Base-by-base conservation (phyloP, 2,329 filamentous ascomycete species). In the Ascochyta clinopodiicola region DNA sequence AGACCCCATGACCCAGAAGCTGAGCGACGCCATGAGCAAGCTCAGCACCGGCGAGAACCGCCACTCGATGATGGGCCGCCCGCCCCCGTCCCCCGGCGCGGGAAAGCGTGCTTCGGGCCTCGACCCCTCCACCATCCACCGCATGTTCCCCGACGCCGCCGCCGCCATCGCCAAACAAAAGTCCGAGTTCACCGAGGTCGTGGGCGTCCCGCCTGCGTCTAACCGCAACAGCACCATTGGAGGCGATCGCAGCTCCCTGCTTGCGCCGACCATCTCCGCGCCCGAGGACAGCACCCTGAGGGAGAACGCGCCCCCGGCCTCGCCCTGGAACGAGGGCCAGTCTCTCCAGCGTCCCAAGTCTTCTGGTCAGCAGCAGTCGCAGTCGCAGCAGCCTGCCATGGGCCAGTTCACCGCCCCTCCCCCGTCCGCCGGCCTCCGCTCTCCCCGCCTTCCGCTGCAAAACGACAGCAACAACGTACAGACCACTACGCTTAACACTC, bases 101-200 rank as follows among this genome's bases (percentile, higher is more conserved):
- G 66, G 47, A 24, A 98, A 97, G 81, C 88, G 95, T 66, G 95
- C 96, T 75, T 98, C 95, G 40, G 92, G 90, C n/a, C 86, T 99
- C 52, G 94, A 98, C 73, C 84, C 91, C 5, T 92, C 89, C 29
- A 96, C 92, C 22, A 97, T 99, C 78, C 96, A 96, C 77, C 92
- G 92, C 69, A 98, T 99, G 95, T 99, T 99, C 76, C 95, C 95
- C 6, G 95, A 99, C 80, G 95, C 95, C 39, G 95, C 95, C 13
- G 94, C 94, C 37, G 95, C 95, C n/a, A 98, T 99, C 75, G 94
- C 94, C 24, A 96, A 95, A 58, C 94, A 99, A 77, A 97, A 97
- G 81, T 94, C 93, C 55, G 96, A 97, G 75, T 98, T 96, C 73
- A 96, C 93, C 17, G 93, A 97, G 75, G 91, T 96, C 74, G 96